A percentile compares a stretch with the other conserved stretches of the same genome.
These are phyloP conservation scores for Coix lacrymajobi DNA, from an alignment of 176 grass and related monocot genomes.

Conservation along the genomic window DNA sequence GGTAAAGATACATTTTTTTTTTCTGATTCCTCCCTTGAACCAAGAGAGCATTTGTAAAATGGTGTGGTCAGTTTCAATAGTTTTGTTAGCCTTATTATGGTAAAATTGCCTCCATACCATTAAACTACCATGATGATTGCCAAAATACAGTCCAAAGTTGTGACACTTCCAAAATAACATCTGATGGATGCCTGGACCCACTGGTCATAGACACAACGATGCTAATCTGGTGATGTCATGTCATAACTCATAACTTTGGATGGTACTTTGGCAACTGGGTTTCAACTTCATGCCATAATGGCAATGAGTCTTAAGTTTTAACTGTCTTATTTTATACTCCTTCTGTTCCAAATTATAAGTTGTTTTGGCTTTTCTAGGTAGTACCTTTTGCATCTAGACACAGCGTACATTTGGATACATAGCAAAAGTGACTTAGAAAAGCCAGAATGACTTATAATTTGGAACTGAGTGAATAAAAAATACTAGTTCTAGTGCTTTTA, in stretches of 20 bases:
- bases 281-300: background rate
- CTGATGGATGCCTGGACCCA: background rate
- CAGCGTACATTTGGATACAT: background rate
- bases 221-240: background rate
- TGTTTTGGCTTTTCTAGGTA: background rate
- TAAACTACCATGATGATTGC: background rate
- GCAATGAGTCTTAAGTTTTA: background rate
- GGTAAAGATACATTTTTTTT: background rate
- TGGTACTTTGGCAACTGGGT: background rate
- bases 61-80: background rate
- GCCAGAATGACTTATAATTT: background rate
- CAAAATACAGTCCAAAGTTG: background rate
- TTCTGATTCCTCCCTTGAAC: background rate
- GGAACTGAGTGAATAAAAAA: background rate
- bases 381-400: background rate
- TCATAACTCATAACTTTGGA: background rate
- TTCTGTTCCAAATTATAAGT: background rate
- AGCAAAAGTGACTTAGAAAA: background rate
- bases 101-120: background rate
- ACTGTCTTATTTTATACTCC: background rate
- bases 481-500: background rate
- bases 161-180: background rate
- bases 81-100: background rate
- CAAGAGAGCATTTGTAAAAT: background rate
- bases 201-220: background rate